phyloP scores from a whole-genome alignment of 116 monocot genomes.

The Phalaenopsis hybrid region DNA sequence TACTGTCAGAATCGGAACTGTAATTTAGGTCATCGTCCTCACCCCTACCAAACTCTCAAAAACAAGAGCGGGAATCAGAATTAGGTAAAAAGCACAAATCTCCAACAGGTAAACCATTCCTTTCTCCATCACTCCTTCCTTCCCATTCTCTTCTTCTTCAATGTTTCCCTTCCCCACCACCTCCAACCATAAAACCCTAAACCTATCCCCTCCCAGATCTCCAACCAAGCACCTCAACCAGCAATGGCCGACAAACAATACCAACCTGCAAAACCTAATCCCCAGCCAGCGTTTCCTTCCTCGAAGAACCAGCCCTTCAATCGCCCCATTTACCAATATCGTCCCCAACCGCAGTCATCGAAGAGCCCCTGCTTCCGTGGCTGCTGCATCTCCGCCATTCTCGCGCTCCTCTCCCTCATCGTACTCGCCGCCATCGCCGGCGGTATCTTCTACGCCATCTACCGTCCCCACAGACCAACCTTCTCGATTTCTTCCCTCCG shows the following conservation, averaged over 20 bases:
- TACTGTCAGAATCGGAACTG: too few species aligned
- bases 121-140: neutral
- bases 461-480: constrained; percentile 34
- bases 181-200: neutral
- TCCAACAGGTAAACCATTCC: neutral
- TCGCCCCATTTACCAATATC: constrained; percentile 46
- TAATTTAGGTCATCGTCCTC: too few species aligned
- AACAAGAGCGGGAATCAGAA: too few species aligned
- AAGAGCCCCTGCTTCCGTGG: constrained; percentile 16
- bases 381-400: constrained; percentile 32
- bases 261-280: neutral
- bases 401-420: constrained; percentile 40
- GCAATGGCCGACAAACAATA: neutral
- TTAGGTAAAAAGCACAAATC: neutral
- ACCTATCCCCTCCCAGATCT: neutral
- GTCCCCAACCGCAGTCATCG: constrained; percentile 8
- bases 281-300: constrained; percentile 35
- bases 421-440: constrained; percentile 36
- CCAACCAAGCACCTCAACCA: neutral
- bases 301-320: constrained; percentile 54
- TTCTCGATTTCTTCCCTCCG: constrained; percentile 27
- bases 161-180: neutral
- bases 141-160: neutral
- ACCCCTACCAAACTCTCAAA: too few species aligned
- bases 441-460: constrained; percentile 37